phyloP scores from a whole-genome alignment of 768 basidiomycete species.

The Termitomyces sp. region DNA sequence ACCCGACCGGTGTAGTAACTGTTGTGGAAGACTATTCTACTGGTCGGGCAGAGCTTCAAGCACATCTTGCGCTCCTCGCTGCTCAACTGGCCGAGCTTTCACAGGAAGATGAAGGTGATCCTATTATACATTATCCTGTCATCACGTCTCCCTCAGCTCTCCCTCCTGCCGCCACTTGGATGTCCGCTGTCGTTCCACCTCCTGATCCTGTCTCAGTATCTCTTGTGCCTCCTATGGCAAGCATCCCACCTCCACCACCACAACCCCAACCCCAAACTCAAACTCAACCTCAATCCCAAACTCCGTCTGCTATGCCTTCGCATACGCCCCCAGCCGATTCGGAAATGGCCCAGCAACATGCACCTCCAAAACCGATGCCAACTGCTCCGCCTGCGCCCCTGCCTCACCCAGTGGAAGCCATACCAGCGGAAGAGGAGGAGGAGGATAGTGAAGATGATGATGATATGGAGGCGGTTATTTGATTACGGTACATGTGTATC shows the following conservation, averaged over 20 bases:
- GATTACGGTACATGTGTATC: neutral
- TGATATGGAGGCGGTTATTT: constrained; percentile 42
- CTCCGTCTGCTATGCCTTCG: neutral
- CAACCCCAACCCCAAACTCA: neutral
- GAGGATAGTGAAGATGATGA: constrained; percentile 30
- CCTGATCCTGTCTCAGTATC: neutral
- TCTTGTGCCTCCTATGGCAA: neutral
- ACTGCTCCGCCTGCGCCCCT: neutral
- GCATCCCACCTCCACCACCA: neutral
- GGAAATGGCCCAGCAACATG: neutral
- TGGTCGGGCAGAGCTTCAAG: constrained; percentile 60
- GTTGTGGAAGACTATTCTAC: constrained; percentile 2
- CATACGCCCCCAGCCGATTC: neutral
- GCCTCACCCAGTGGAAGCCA: neutral
- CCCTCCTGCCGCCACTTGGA: neutral
- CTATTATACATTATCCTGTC: constrained; percentile 10
- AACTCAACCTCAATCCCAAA: neutral
- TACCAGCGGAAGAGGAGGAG: constrained; percentile 5
- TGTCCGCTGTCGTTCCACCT: neutral
- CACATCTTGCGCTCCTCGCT: constrained; percentile 65
- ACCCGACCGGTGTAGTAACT: neutral
- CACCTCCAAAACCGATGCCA: neutral
- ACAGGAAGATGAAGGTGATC: constrained; percentile 30
- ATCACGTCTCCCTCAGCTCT: neutral
- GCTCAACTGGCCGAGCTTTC: constrained; percentile 68